Base-by-base conservation (phyloP, 2,329 filamentous ascomycete species). In the Chalara sp. region DNA sequence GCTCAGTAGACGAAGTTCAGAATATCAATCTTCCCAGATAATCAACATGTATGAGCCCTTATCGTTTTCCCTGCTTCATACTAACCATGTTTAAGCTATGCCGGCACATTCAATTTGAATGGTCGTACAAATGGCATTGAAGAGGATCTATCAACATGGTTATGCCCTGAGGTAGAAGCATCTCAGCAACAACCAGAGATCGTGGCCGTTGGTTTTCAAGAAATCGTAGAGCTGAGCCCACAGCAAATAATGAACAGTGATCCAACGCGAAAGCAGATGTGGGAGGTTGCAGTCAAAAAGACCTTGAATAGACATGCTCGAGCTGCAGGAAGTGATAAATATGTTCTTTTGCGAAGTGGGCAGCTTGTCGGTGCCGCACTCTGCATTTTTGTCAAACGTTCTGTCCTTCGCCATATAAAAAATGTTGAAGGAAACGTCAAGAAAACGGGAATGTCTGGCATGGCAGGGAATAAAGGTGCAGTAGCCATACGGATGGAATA, bases 201-300 rank as follows among this genome's bases (percentile, higher is more conserved):
- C 37, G 83, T 95, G 47, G 90, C 87, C 6, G 84, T 96, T 12
- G 93, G 89, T 0, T 97, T 99, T 61, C 93, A 99, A 65, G 93
- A 99, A 68, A 97, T 99, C 56, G 93, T 99, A n/a, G 89, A 96
- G 64, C 74, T 99, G 44, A 96, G 89, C 61, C 93, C 95, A 12
- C 92, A 97, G 66, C 93, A 99, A 64, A 97, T 99, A 63, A 96
- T 99, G 90, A 96, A 95, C 58, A 97, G 91, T 53, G 92, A 99
- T 65, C 93, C 93, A 1, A 82, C 84, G 3, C 80, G 88, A 49
- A 88, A 92, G 58, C 84, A 89, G 56, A 72, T 84, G 21, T 99
- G 93, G 93, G 93, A 99, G 66, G 72, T 77, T 48, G 84, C 87
- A 4, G 90, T 97, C 29, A 84, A 85, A 57, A 75, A 74, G 44